Conservation (phyloP, 2,329 filamentous ascomycete species). For the Aspergillus sp. region DNA sequence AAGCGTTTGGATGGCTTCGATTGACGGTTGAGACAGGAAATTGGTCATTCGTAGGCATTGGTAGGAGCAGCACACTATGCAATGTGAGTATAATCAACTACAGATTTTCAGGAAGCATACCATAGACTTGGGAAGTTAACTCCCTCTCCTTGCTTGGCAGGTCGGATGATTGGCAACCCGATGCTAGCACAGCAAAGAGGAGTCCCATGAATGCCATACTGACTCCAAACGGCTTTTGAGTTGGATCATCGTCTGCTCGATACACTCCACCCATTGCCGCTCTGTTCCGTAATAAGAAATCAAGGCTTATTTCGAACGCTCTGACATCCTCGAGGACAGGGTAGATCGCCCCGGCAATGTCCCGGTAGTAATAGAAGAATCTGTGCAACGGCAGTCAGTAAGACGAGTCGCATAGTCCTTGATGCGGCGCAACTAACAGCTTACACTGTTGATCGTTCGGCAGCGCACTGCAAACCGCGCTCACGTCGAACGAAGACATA, state of each 20-base stretch:
- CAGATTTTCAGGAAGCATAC: conserved; percentile 24
- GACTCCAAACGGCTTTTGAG: conserved; percentile 49
- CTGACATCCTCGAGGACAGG: conserved; percentile 50
- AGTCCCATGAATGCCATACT: conserved; percentile 50
- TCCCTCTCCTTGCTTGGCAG: conserved; percentile 51
- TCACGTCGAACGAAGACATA: conserved; percentile 48
- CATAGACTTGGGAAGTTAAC: conserved; percentile 55
- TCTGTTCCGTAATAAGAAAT: conserved; percentile 45
- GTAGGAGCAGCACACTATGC: conserved; percentile 52
- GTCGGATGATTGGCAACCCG: conserved; percentile 52
- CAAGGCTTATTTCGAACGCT: conserved; percentile 46
- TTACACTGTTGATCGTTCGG: conserved; percentile 51
- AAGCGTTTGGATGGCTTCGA: conserved; percentile 54
- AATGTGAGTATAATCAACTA: conserved; percentile 17
- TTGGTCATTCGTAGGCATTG: conserved; percentile 56
- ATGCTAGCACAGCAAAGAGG: conserved; percentile 54
- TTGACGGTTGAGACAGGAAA: conserved; percentile 51
- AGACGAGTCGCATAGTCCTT: too few relatives aligned
- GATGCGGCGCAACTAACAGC: conserved; percentile 26
- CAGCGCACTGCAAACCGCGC: conserved; percentile 49
- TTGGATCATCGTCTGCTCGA: conserved; percentile 37
- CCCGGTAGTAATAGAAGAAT: conserved; percentile 49
- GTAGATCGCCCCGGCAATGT: conserved; percentile 51
- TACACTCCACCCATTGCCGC: conserved; percentile 35
- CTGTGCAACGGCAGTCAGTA: conserved; percentile 23